Evolutionary conservation across 2,329 filamentous ascomycete genomes (phyloP), one percentile per base, ranked within the genome.

Genomic region (Dryadomyces quercus-mongolicae): DNA sequence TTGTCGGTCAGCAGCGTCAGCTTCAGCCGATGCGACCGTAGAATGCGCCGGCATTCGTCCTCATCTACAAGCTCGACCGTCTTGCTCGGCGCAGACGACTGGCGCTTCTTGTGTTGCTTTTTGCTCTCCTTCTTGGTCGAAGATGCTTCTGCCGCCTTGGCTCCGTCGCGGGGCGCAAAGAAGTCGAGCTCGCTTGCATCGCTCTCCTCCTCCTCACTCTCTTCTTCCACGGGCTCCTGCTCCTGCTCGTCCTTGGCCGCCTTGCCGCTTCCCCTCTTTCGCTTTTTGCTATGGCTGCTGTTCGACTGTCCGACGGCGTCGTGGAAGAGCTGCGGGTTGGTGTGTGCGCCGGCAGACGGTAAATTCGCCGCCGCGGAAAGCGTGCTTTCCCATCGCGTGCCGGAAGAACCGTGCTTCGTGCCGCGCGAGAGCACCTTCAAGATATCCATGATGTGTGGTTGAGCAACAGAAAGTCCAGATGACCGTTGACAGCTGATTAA

Each of bases 1-100:
- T 75, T 74, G 44, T 66, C 67, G 8, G 79, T 80, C n/a, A 95
- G 71, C 50, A 94, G 73, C 0, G 86, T 88, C 43, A 94, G 78
- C 67, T 95, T 95, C 60, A 96, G 74, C 59, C 90, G 86, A 68
- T 95, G 89, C 55, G 82, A 85, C 57, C 84, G 83, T 57, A 95
- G 70, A 12, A 92, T 74, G 56, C 84, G 80, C 61, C 85, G 84
- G 61, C 87, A 84, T 65, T 91, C 81, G 55, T 85, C 83, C 62
- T 86, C 77, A 61, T 81, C 79, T 61, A 89, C 74, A 12, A 69
- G 63, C 10, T 16, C 31, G 1, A 10, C 21, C 8, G 52, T 62
- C 55, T 57, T 64, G 49, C 59, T 60, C 42, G 61, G 42, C 52
- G 12, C 31, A 65, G 36, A 12, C 64, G 18, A 60, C 61, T 52